These are phyloP conservation scores for Pestalotiopsis fici DNA, from an alignment of 2,329 filamentous ascomycete species.

Conservation along the genomic window DNA sequence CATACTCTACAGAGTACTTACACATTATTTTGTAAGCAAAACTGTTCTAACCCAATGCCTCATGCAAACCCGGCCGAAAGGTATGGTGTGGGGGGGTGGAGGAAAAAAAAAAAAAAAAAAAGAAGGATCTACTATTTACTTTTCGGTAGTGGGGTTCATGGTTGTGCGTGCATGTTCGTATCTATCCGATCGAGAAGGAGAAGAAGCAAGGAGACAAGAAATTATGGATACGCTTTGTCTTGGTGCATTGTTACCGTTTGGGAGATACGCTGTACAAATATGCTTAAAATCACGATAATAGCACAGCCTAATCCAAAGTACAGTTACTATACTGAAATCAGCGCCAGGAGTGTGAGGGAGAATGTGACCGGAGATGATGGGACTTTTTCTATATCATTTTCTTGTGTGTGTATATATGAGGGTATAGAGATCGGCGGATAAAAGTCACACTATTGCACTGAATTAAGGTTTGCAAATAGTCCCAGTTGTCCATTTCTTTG, in stretches of 20 bases:
- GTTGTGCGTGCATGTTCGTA: background rate
- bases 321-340: no score
- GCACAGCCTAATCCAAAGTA: no score
- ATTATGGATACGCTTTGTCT: no score
- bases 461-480: no score
- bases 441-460: background rate
- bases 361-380: no score
- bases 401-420: no score
- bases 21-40: background rate
- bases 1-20: background rate
- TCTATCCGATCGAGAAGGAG: background rate
- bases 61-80: background rate
- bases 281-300: no score
- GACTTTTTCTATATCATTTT: no score
- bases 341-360: no score
- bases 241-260: no score
- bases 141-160: background rate
- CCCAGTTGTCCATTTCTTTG: background rate
- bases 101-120: background rate
- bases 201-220: background rate
- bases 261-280: no score
- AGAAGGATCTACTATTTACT: background rate
- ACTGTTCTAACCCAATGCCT: background rate
- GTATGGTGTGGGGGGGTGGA: background rate
- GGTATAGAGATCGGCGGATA: background rate